Conservation (phyloP, 768 basidiomycete genomes). For the Cystobasidium tubakii region DNA sequence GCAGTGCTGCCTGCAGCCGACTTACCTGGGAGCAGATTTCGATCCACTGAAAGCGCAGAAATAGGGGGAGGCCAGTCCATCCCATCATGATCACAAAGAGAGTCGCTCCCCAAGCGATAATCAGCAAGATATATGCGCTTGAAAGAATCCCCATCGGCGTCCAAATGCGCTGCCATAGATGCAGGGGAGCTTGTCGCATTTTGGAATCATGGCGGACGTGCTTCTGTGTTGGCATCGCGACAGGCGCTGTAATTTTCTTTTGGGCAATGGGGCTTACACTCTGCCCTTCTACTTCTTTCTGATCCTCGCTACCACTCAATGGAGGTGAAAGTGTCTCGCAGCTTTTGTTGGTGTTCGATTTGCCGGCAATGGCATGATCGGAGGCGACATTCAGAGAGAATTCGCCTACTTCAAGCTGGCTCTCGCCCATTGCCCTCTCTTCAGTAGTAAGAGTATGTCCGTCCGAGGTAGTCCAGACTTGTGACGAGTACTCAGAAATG, state of each 20-base stretch:
- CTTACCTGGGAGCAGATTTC: background rate
- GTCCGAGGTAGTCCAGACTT: background rate
- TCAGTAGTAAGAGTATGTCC: background rate
- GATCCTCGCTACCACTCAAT: too few species aligned
- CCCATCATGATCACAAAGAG: background rate
- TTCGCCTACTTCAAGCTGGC: background rate
- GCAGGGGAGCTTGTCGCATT: slow-evolving; percentile 54
- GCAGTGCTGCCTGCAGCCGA: background rate
- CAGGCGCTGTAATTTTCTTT: too few species aligned
- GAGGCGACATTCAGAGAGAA: background rate
- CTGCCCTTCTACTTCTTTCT: too few species aligned
- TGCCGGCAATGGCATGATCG: background rate
- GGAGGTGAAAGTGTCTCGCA: too few species aligned
- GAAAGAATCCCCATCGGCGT: background rate
- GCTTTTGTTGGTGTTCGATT: too few species aligned
- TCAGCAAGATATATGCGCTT: background rate
- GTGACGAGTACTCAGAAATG: background rate
- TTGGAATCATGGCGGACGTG: slow-evolving; percentile 56
- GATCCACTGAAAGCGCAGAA: background rate
- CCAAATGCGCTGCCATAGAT: background rate
- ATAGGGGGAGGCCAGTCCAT: background rate
- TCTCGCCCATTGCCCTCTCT: background rate
- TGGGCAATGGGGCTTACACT: too few species aligned
- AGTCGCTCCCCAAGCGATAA: background rate
- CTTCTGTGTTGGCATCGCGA: too few species aligned